A percentile compares a stretch with the other conserved stretches of the same genome.
Evolutionary conservation across 2,329 filamentous ascomycete genomes (phyloP).

Genomic region (Colletotrichum somersetense): DNA sequence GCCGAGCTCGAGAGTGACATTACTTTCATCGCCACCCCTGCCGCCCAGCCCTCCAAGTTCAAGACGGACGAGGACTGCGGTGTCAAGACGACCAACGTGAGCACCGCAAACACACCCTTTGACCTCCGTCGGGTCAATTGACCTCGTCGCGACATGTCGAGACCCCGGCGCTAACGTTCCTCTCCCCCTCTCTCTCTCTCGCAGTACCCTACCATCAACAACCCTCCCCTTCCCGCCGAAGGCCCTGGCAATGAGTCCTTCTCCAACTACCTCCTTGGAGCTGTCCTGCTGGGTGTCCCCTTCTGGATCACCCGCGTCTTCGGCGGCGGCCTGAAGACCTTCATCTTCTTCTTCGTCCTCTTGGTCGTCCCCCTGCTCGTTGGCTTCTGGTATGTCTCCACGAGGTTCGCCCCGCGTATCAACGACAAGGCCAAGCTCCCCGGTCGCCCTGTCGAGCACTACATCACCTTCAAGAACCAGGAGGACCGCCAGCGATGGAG

Average conservation of each 20-base stretch:
- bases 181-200: slow-evolving; percentile 20
- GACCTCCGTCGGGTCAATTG: slow-evolving; percentile 5
- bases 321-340: slow-evolving; percentile 87
- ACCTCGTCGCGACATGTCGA: not conserved
- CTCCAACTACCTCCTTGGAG: slow-evolving; percentile 83
- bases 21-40: slow-evolving; percentile 58
- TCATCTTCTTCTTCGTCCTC: slow-evolving; percentile 86
- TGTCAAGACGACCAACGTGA: slow-evolving; percentile 56
- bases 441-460: slow-evolving; percentile 89
- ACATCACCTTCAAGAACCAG: slow-evolving; percentile 84
- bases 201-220: slow-evolving; percentile 90
- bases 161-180: slow-evolving; percentile 15
- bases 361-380: slow-evolving; percentile 83
- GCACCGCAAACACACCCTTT: not conserved
- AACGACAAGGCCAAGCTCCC: slow-evolving; percentile 93
- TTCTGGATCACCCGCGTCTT: slow-evolving; percentile 86
- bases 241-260: slow-evolving; percentile 86
- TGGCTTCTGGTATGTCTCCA: slow-evolving; percentile 84
- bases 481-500: slow-evolving; percentile 74
- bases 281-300: slow-evolving; percentile 77
- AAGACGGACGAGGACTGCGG: slow-evolving; percentile 76
- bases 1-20: slow-evolving; percentile 53
- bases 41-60: slow-evolving; percentile 66
- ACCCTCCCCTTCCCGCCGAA: slow-evolving; percentile 93
- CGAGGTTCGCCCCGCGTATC: slow-evolving; percentile 85